Percentiles rank a stretch among this genome's conserved stretches.
phyloP scores from a whole-genome alignment of 768 basidiomycete genomes.

The Russula brevipes region DNA sequence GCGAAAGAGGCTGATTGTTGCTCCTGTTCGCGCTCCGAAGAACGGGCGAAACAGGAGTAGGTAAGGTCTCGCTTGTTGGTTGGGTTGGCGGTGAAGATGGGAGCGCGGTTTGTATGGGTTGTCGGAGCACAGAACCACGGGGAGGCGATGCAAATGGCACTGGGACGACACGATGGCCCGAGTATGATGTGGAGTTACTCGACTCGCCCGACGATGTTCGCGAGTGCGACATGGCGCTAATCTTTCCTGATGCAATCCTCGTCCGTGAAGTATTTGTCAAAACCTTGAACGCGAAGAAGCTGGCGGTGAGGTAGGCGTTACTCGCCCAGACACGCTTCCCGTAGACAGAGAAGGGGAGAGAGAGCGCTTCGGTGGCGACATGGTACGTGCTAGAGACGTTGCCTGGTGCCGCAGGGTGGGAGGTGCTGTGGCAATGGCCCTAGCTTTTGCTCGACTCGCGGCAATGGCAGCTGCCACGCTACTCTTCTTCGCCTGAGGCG shows the following conservation, averaged over 20 bases:
- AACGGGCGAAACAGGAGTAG: conserved; percentile 24
- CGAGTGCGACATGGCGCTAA: conserved; percentile 16
- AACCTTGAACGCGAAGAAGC: conserved; percentile 26
- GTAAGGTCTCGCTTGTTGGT: conserved; percentile 17
- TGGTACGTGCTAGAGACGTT: conserved; percentile 61
- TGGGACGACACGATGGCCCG: conserved; percentile 23
- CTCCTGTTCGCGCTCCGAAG: conserved; percentile 12
- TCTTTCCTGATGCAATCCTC: conserved; percentile 20
- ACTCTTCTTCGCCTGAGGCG: conserved; percentile 62
- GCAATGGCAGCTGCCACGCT: conserved; percentile 85
- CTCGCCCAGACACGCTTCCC: conserved; percentile 27
- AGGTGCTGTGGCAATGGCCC: conserved; percentile 75
- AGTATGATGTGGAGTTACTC: conserved; percentile 12
- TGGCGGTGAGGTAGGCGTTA: conserved; percentile 25
- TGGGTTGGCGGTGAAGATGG: conserved; percentile 32
- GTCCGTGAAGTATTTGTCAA: conserved; percentile 23
- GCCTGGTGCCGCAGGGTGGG: conserved; percentile 78
- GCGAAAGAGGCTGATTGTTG: conserved; percentile 2
- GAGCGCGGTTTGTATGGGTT: conserved; percentile 33
- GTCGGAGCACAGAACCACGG: conserved; percentile 30
- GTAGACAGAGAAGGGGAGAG: conserved; percentile 37
- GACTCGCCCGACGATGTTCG: conserved; percentile 25
- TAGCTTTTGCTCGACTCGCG: conserved; percentile 84
- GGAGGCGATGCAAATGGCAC: conserved; percentile 28
- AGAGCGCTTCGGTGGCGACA: conserved; percentile 37